Evolutionary conservation across 495 filamentous ascomycete species (phyloP).

Genomic region (Tuber indicum): DNA sequence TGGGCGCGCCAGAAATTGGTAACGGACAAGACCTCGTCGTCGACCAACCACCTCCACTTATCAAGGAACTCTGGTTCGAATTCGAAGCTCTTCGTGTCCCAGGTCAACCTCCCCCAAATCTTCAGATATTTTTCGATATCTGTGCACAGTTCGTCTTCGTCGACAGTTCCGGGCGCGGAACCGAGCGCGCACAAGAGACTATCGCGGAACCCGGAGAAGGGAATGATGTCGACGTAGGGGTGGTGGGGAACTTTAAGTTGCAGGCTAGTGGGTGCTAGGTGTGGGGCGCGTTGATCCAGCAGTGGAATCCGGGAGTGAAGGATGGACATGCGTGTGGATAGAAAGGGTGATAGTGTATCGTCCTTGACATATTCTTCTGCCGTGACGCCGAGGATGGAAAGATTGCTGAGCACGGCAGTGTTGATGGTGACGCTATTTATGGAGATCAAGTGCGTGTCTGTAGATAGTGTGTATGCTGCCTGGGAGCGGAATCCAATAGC

Average conservation of each 20-base stretch:
- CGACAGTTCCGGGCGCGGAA: slow-evolving; percentile 32
- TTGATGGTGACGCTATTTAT: slow-evolving; percentile 13
- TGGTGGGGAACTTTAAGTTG: slow-evolving; percentile 48
- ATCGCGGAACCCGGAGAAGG: slow-evolving; percentile 49
- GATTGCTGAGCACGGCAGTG: slow-evolving; percentile 19
- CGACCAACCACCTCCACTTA: slow-evolving; percentile 41
- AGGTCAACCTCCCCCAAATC: slow-evolving; percentile 34
- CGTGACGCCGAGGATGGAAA: slow-evolving; percentile 18
- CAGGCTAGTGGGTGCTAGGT: slow-evolving; percentile 48
- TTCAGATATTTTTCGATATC: slow-evolving; percentile 43
- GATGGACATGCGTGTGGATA: background rate
- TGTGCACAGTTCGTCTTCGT: slow-evolving; percentile 47
- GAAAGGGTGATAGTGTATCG: slow-evolving; percentile 23
- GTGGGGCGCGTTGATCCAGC: slow-evolving; percentile 40
- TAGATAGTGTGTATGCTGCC: background rate
- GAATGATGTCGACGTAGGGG: slow-evolving; percentile 54
- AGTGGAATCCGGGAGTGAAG: background rate
- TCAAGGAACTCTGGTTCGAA: slow-evolving; percentile 32
- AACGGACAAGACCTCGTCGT: slow-evolving; percentile 23
- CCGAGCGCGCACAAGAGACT: slow-evolving; percentile 46
- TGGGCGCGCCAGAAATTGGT: slow-evolving; percentile 42
- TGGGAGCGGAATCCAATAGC: slow-evolving; percentile 15
- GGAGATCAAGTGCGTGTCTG: background rate
- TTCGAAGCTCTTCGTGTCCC: slow-evolving; percentile 39
- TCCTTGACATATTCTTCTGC: slow-evolving; percentile 17